Base-by-base conservation (phyloP, 2,329 filamentous ascomycete genomes). In the Trichoderma sp. region DNA sequence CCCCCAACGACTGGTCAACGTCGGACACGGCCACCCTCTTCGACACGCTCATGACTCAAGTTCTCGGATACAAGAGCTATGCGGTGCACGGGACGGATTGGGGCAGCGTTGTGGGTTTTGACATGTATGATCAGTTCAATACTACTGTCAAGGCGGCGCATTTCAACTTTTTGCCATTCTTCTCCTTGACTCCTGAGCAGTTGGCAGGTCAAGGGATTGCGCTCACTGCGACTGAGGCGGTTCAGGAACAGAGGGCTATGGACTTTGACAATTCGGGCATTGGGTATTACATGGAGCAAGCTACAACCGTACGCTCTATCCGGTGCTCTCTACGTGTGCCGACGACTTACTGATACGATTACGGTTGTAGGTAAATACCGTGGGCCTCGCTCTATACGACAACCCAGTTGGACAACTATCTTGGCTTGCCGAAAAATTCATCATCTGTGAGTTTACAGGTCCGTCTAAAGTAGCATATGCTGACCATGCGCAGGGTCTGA, bases 371-470 rank as follows among this genome's bases (percentile, higher is more conserved):
- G 82, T 81, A n/a, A 80, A 82, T 53, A 83, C 81, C 0, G 78
- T 84, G 33, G 80, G 80, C 3, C 76, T 81, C 52, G 79, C 78
- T 31, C 74, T 82, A 40, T 76, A 81, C n/a, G 82, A 83, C 70
- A 82, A 79, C 59, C 82, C 81, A 0, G 73, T 83, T 2, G 82
- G 82, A 0, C 78, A 82, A 52, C 76, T 83, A 74, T 78, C 80
- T 63, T 83, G 81, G 72, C 75, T 83, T 2, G 82, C 80, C 0
- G 80, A 83, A 70, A 82, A 84, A 63, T 71, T 73, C 37, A 72
- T 76, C 21, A 71, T 72, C 53, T 72, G 68, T 72, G 61, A 70
- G 71, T 69, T 5, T n/a, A n/a, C n/a, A n/a, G n/a, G n/a, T n/a
- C n/a, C n/a, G n/a, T n/a, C n/a, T n/a, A n/a, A n/a, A n/a, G n/a